Base-by-base conservation (phyloP, 129 eudicot species). In the Centella asiatica region DNA sequence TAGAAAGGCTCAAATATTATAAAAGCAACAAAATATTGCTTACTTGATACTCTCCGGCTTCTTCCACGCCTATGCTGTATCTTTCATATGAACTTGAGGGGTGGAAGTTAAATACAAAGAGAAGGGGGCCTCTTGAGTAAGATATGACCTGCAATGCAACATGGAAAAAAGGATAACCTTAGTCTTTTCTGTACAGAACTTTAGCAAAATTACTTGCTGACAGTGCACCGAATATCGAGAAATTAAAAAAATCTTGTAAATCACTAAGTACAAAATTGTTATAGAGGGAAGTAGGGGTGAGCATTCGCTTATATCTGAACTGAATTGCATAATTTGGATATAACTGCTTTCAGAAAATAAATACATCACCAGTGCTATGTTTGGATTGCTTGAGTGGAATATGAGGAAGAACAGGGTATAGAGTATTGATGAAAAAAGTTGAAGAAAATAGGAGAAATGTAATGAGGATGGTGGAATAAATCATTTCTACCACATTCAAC, bases 1-100 rank as follows among this genome's bases (percentile, higher is more conserved):
- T 15, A 59, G 48, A 36, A 2, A 12, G 6, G 29, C 6, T 22
- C 15, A 32, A 18, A 36, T 6, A 39, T 12, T 19, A 32, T n/a
- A 28, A 31, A 36, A 29, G 5, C 50, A 54, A 22, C 5, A 40
- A 39, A 18, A 18, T 14, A 19, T 23, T 48, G 68, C 82, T 82
- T 78, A 87, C 99, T 74, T 82, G 84, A 80, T 87, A 92, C 51
- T 92, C 99, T 76, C 99, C 99, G 11, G 96, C 96, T 84, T 92
- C 99, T 87, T 82, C 99, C 64, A 92, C 99, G 20, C 99, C 99
- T 5, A 92, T 75, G 26, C 74, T 72, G 58, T 87, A 92, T 48
- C 72, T 72, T 27, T 84, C 88, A 26, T 80, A 84, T 15, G 99
- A 82, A 47, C 66, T 75, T 56, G 83, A 67, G 33, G 95, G 99